phyloP scores from a whole-genome alignment of 257 asterid species.

The Solanum stenotomum region DNA sequence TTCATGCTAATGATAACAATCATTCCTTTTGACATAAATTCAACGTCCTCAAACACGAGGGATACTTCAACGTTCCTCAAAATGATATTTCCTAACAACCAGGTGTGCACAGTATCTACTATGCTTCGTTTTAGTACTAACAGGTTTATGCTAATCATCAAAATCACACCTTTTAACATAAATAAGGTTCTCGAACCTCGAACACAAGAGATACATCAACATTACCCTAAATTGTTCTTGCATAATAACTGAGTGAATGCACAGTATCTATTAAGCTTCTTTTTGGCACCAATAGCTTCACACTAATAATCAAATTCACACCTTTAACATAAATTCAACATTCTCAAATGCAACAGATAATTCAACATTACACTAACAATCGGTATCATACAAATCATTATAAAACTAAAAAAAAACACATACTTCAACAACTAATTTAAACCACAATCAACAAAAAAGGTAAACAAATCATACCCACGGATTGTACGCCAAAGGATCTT shows the following conservation, averaged over 20 bases:
- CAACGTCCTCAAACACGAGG: not conserved
- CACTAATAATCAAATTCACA: not conserved
- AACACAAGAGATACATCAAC: not conserved
- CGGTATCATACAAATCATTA: no score
- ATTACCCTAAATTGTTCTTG: not conserved
- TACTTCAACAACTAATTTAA: no score
- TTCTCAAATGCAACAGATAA: not conserved
- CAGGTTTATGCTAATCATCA: not conserved
- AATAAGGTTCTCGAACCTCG: not conserved
- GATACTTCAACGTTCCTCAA: not conserved
- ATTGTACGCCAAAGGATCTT: constrained; percentile 50
- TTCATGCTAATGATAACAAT: not conserved
- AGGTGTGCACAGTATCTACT: not conserved
- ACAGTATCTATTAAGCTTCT: not conserved
- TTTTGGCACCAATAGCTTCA: not conserved
- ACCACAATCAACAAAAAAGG: not conserved
- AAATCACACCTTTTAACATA: not conserved
- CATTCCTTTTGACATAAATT: not conserved
- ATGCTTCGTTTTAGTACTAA: not conserved
- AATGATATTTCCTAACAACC: not conserved
- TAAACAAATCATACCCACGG: constrained; percentile 23
- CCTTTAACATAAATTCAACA: not conserved
- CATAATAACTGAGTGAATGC: not conserved
- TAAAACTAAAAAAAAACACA: no score
- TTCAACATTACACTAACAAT: not conserved